Evolutionary conservation across 2,329 filamentous ascomycete species (phyloP).

Genomic region (Golovinomyces cichoracearum): DNA sequence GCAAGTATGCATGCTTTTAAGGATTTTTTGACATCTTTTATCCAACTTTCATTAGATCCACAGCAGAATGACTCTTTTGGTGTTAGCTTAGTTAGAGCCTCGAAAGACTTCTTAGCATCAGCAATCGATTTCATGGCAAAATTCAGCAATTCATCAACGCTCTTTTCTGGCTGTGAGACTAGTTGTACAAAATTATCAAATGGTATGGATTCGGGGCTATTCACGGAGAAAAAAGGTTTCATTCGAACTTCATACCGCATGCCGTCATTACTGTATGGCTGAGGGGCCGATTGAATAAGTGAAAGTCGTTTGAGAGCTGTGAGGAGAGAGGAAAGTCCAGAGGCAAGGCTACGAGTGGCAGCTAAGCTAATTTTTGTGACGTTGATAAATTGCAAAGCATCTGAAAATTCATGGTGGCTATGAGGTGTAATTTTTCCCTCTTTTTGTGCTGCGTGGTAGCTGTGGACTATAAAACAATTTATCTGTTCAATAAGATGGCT

Average conservation of each 20-base stretch:
- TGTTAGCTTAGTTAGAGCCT: conserved; percentile 27
- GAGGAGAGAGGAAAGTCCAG: conserved; percentile 26
- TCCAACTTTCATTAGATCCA: conserved; percentile 35
- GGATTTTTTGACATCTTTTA: conserved; percentile 29
- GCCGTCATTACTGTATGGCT: conserved; percentile 29
- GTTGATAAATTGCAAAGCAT: conserved; percentile 29
- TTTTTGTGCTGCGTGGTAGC: conserved; percentile 5
- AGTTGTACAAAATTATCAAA: conserved; percentile 25
- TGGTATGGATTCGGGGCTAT: conserved; percentile 29
- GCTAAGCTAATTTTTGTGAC: conserved; percentile 38
- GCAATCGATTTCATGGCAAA: conserved; percentile 15
- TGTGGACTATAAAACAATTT: conserved; percentile 30
- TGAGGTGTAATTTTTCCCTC: conserved; percentile 3
- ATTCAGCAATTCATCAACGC: conserved; percentile 13
- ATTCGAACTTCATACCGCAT: conserved; percentile 42
- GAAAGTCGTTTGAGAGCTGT: conserved; percentile 20
- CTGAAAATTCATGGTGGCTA: conserved; percentile 21
- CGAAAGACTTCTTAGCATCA: conserved; percentile 26
- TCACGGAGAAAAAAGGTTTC: conserved; percentile 39
- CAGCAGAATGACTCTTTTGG: conserved; percentile 27
- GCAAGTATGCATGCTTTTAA: conserved; percentile 47
- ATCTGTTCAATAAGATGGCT: conserved; percentile 41
- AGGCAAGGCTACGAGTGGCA: conserved; percentile 28
- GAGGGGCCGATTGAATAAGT: conserved; percentile 17
- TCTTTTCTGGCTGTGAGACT: conserved; percentile 19